phyloP scores from a whole-genome alignment of 768 basidiomycete genomes.

The Daedaleopsis sinensis region DNA sequence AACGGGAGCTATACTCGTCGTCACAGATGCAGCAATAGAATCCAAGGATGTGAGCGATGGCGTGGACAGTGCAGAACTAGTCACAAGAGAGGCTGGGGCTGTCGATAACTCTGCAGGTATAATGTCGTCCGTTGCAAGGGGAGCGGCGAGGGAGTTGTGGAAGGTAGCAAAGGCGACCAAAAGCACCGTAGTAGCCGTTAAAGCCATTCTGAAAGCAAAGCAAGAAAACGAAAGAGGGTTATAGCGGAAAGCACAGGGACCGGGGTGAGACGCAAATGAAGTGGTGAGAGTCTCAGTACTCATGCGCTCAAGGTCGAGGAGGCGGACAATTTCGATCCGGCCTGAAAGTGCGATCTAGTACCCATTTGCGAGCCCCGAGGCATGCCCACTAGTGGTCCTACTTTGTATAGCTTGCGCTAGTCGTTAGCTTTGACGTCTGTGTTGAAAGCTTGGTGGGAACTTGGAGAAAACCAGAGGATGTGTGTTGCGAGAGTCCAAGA shows the following conservation, averaged over 20 bases:
- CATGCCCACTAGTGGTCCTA: too few species aligned
- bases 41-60: not conserved
- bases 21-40: not conserved
- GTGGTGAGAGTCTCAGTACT: not conserved
- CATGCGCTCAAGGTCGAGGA: too few species aligned
- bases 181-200: conserved; percentile 15
- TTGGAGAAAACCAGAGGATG: too few species aligned
- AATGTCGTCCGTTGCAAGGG: conserved; percentile 1
- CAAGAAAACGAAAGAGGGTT: not conserved
- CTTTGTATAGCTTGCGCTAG: too few species aligned
- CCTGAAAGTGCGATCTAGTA: too few species aligned
- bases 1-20: not conserved
- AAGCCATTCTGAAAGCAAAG: conserved; percentile 19
- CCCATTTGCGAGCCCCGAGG: too few species aligned
- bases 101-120: conserved; percentile 1
- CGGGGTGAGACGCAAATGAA: not conserved
- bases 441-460: too few species aligned
- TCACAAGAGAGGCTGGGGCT: not conserved
- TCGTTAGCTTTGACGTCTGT: too few species aligned
- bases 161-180: conserved; percentile 10
- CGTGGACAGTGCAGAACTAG: not conserved
- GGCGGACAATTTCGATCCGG: not conserved
- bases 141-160: conserved; percentile 7
- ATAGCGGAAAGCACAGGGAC: not conserved
- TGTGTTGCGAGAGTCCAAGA: too few species aligned